These are phyloP conservation scores for Nigrospora osmanthi DNA, from an alignment of 2,329 filamentous ascomycete species.

Conservation along the genomic window DNA sequence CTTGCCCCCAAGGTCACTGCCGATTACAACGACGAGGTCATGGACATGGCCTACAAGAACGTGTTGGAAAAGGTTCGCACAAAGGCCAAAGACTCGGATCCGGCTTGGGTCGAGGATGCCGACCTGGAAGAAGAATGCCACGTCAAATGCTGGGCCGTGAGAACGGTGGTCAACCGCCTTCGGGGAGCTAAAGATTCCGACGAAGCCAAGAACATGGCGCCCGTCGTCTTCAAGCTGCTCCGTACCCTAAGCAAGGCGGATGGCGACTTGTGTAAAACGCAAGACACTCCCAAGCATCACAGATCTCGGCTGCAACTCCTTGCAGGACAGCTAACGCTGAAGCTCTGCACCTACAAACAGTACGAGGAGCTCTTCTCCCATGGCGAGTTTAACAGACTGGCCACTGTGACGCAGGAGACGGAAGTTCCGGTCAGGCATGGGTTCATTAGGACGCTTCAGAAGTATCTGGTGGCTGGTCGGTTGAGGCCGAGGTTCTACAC, in stretches of 20 bases:
- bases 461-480: slow-evolving; percentile 70
- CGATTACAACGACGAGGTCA: slow-evolving; percentile 67
- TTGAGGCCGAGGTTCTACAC: slow-evolving; percentile 76
- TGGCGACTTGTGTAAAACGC: slow-evolving; percentile 72
- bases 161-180: slow-evolving; percentile 78
- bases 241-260: slow-evolving; percentile 66
- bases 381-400: slow-evolving; percentile 71
- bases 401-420: slow-evolving; percentile 73
- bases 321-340: slow-evolving; percentile 74
- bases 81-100: slow-evolving; percentile 46
- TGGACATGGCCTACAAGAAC: slow-evolving; percentile 68
- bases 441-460: slow-evolving; percentile 83
- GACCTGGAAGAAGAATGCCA: slow-evolving; percentile 72
- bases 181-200: slow-evolving; percentile 49
- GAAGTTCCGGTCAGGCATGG: slow-evolving; percentile 64
- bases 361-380: slow-evolving; percentile 71
- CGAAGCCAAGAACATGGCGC: slow-evolving; percentile 50
- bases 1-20: slow-evolving; percentile 65
- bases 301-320: slow-evolving; percentile 73
- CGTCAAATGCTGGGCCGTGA: slow-evolving; percentile 77
- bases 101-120: slow-evolving; percentile 60
- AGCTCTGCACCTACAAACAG: slow-evolving; percentile 69
- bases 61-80: slow-evolving; percentile 65
- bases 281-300: slow-evolving; percentile 70
- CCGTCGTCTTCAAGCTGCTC: slow-evolving; percentile 69